Conservation (phyloP, 495 filamentous ascomycete species). For the Penicillium flavigenum region DNA sequence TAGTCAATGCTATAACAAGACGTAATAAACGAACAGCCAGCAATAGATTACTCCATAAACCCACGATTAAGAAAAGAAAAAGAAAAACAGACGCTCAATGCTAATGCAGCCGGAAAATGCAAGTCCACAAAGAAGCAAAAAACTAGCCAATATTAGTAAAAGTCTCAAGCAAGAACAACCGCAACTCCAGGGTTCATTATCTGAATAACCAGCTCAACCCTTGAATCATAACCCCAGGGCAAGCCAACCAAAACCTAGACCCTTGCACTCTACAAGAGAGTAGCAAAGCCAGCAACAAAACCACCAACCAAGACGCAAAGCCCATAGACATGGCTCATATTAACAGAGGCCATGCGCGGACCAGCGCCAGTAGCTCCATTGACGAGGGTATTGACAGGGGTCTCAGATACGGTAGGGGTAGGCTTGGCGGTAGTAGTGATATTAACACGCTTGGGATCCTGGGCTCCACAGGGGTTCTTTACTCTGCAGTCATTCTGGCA, state of each 20-base stretch:
- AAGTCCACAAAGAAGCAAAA: constrained; percentile 1
- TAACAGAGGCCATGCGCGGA: constrained; percentile 39
- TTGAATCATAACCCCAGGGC: background rate
- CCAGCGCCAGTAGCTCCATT: constrained; percentile 22
- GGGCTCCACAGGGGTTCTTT: constrained; percentile 78
- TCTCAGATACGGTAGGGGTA: constrained; percentile 39
- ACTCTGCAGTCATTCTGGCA: constrained; percentile 66
- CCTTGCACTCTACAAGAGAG: constrained; percentile 48
- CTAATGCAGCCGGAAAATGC: constrained; percentile 14
- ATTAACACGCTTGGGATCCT: constrained; percentile 63
- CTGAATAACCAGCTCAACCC: background rate
- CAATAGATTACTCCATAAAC: constrained; percentile 9
- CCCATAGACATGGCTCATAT: constrained; percentile 59
- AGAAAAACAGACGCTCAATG: constrained; percentile 16
- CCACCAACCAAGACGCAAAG: constrained; percentile 54
- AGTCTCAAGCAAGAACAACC: background rate
- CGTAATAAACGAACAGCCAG: background rate
- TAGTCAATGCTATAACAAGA: background rate
- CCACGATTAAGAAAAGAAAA: constrained; percentile 5
- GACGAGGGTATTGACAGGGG: constrained; percentile 24
- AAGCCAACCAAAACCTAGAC: background rate
- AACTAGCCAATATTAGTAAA: constrained; percentile 1
- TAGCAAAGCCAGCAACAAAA: constrained; percentile 63
- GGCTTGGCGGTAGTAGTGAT: constrained; percentile 47
- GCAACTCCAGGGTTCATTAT: constrained; percentile 7